Percentiles rank a stretch among this genome's conserved stretches.
Evolutionary conservation across 75 land plant species (phyloP).

Genomic region (Larix kaempferi): DNA sequence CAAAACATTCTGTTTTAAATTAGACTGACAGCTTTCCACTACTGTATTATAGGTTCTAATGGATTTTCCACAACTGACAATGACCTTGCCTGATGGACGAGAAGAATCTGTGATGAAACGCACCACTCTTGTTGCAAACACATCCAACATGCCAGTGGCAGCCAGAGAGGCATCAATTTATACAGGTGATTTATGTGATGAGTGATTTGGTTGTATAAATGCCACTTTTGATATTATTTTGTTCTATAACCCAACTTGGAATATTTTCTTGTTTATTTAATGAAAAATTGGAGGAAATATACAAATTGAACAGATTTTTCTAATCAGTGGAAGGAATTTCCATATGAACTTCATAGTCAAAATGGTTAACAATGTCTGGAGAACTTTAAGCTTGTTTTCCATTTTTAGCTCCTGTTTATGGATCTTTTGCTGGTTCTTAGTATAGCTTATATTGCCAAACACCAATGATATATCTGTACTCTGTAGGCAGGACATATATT

Average conservation of each 20-base stretch:
- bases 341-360: background rate
- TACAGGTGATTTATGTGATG: slow-evolving; percentile 57
- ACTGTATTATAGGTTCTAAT: slow-evolving; percentile 73
- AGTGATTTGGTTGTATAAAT: background rate
- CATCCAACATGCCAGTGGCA: slow-evolving; percentile 99
- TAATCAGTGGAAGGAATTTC: background rate
- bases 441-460: no score
- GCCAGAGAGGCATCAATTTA: slow-evolving; percentile 99
- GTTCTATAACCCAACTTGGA: no score
- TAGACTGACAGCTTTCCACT: background rate
- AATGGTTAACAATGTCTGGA: background rate
- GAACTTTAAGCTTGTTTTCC: background rate
- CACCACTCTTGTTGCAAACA: slow-evolving; percentile 98
- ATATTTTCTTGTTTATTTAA: no score
- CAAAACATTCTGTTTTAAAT: background rate
- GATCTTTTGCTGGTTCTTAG: background rate
- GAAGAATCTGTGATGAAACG: slow-evolving; percentile 99
- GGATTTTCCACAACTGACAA: slow-evolving; percentile 99
- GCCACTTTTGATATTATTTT: no score
- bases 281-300: no score
- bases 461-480: no score
- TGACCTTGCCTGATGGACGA: slow-evolving; percentile 99
- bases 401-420: background rate
- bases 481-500: no score
- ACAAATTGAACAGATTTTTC: no score